Evolutionary conservation across 345 rosid species (phyloP).

Genomic region (Lumnitzera racemosa): DNA sequence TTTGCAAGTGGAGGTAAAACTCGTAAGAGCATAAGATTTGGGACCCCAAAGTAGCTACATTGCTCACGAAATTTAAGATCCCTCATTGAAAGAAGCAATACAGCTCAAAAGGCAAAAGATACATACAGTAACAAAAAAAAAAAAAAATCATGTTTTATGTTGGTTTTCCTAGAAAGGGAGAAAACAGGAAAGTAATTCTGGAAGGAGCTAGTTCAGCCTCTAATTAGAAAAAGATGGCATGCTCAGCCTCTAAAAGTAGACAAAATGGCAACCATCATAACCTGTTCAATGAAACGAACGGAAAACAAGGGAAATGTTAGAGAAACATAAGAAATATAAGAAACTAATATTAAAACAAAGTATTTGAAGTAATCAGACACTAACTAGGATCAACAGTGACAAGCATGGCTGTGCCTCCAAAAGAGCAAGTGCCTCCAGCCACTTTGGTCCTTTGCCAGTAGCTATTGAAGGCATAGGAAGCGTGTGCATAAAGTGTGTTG

Average conservation of each 20-base stretch:
- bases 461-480: slow-evolving; percentile 89
- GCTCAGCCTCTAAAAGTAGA: slow-evolving; percentile 10
- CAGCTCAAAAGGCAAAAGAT: no score
- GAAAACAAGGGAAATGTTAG: background rate
- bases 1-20: no score
- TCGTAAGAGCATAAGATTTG: no score
- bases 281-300: slow-evolving; percentile 21
- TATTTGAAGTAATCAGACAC: background rate
- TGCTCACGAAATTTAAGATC: no score
- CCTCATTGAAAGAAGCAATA: no score
- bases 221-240: background rate
- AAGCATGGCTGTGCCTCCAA: slow-evolving; percentile 90
- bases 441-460: slow-evolving; percentile 81
- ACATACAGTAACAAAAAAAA: no score
- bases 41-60: no score
- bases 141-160: no score
- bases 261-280: slow-evolving; percentile 52
- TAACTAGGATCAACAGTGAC: slow-evolving; percentile 91
- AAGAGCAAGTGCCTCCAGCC: slow-evolving; percentile 75
- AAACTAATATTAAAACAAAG: background rate
- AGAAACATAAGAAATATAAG: background rate
- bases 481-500: slow-evolving; percentile 66
- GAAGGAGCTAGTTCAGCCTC: no score
- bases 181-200: no score
- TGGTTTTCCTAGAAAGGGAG: no score